These are phyloP conservation scores for Talaromyces sp. DNA, from an alignment of 2,329 filamentous ascomycete genomes.

Conservation along the genomic window DNA sequence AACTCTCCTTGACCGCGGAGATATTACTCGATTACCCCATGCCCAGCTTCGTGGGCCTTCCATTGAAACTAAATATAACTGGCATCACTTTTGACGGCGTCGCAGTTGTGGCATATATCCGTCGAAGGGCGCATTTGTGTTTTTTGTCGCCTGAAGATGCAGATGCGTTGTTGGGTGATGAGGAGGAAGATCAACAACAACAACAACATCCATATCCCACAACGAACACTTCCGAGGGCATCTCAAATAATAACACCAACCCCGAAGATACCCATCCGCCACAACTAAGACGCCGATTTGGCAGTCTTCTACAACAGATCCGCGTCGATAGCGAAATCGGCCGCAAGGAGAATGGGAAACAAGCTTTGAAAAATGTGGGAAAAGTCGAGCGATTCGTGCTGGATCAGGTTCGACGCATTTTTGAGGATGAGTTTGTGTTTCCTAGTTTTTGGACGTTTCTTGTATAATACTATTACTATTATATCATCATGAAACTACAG, in stretches of 20 bases:
- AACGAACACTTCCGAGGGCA: slow-evolving; percentile 18
- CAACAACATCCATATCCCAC: slow-evolving; percentile 31
- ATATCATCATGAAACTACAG: not conserved
- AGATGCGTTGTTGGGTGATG: slow-evolving; percentile 64
- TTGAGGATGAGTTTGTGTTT: slow-evolving; percentile 98
- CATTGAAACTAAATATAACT: slow-evolving; percentile 90
- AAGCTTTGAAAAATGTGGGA: slow-evolving; percentile 95
- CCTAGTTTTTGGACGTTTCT: slow-evolving; percentile 98
- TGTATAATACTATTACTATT: slow-evolving; percentile 52
- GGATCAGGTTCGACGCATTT: slow-evolving; percentile 93
- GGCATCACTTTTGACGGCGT: slow-evolving; percentile 94
- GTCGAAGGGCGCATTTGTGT: slow-evolving; percentile 86
- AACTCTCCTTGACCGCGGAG: slow-evolving; percentile 86
- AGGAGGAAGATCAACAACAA: slow-evolving; percentile 28
- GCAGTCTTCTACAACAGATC: slow-evolving; percentile 81
- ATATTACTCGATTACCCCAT: slow-evolving; percentile 97
- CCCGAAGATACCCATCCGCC: slow-evolving; percentile 27
- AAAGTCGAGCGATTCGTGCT: slow-evolving; percentile 98
- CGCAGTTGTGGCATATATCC: slow-evolving; percentile 86
- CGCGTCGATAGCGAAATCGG: slow-evolving; percentile 97
- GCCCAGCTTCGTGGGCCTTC: slow-evolving; percentile 95
- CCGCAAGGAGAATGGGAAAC: slow-evolving; percentile 83
- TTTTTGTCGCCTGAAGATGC: slow-evolving; percentile 93
- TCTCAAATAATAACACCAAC: not conserved
- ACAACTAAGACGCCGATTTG: slow-evolving; percentile 30